A percentile compares a stretch with the other conserved stretches of the same genome.
Conservation (phyloP, 192 early-diverging fungal genomes). For the Coemansia sp. region DNA sequence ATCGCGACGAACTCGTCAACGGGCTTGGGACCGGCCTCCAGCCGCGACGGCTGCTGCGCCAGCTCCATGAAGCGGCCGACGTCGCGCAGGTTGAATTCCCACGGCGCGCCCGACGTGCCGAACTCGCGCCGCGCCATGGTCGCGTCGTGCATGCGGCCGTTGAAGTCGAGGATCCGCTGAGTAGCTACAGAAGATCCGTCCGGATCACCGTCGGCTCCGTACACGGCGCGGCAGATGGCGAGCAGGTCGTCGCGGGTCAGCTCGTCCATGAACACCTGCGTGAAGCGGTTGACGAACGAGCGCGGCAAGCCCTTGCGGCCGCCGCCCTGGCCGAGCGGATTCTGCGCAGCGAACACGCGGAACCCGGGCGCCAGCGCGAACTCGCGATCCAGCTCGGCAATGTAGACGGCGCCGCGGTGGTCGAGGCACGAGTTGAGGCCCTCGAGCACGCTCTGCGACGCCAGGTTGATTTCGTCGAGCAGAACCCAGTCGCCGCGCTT, state of each 20-base stretch:
- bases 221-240: slow-evolving; percentile 65
- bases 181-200: slow-evolving; percentile 34
- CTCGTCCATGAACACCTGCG: slow-evolving; percentile 90
- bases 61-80: slow-evolving; percentile 92
- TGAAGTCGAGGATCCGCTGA: slow-evolving; percentile 63
- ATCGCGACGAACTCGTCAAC: slow-evolving; percentile 70
- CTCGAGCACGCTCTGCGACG: slow-evolving; percentile 98
- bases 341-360: slow-evolving; percentile 96
- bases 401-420: slow-evolving; percentile 93
- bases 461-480: slow-evolving; percentile 96
- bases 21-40: slow-evolving; percentile 20
- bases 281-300: slow-evolving; percentile 97
- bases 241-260: slow-evolving; percentile 76
- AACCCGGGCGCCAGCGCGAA: slow-evolving; percentile 82
- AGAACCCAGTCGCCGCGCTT: slow-evolving; percentile 95
- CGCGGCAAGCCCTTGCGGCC: slow-evolving; percentile 98
- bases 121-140: slow-evolving; percentile 79
- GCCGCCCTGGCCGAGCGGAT: slow-evolving; percentile 95
- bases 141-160: slow-evolving; percentile 80
- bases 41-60: slow-evolving; percentile 34
- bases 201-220: slow-evolving; percentile 48
- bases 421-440: slow-evolving; percentile 98
- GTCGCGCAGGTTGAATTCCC: slow-evolving; percentile 99
- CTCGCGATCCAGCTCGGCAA: slow-evolving; percentile 90
- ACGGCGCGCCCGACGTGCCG: slow-evolving; percentile 79